Evolutionary conservation across 2,329 filamentous ascomycete species (phyloP).

Genomic region (Penicillium concentricum): DNA sequence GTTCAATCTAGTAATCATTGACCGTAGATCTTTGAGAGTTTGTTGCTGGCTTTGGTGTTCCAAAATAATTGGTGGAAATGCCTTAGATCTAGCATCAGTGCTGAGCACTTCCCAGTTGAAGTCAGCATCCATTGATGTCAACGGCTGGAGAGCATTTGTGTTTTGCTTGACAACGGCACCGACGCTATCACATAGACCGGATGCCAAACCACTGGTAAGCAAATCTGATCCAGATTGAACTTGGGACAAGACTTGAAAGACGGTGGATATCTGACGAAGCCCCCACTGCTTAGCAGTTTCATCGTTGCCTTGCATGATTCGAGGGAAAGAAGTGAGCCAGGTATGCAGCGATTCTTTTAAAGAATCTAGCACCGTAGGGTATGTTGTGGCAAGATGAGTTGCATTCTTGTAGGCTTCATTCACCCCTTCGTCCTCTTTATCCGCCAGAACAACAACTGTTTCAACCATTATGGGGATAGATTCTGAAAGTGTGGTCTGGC

Average conservation of each 20-base stretch:
- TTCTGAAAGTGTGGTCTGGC: constrained; percentile 68
- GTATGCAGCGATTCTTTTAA: constrained; percentile 72
- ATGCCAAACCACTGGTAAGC: constrained; percentile 34
- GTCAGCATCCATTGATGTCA: constrained; percentile 20
- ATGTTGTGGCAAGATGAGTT: constrained; percentile 61
- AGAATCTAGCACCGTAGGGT: constrained; percentile 61
- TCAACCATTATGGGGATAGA: constrained; percentile 74
- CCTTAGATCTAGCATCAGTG: constrained; percentile 22
- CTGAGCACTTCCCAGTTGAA: constrained; percentile 31
- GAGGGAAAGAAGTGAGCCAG: constrained; percentile 78
- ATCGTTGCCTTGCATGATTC: constrained; percentile 80
- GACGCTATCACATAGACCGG: constrained; percentile 73
- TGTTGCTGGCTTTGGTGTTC: constrained; percentile 64
- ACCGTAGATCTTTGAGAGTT: constrained; percentile 62
- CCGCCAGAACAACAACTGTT: constrained; percentile 69
- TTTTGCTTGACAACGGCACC: constrained; percentile 46
- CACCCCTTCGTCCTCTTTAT: constrained; percentile 46
- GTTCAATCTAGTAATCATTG: constrained; percentile 58
- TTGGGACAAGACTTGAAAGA: constrained; percentile 64
- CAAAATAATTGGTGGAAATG: constrained; percentile 63
- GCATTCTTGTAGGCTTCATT: constrained; percentile 47
- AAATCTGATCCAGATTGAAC: constrained; percentile 52
- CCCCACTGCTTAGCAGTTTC: constrained; percentile 72
- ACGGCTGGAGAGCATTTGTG: constrained; percentile 29
- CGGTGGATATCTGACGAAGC: constrained; percentile 73